These are phyloP conservation scores for Stagonosporopsis tanaceti DNA, from an alignment of 2,329 filamentous ascomycete genomes.

Conservation along the genomic window DNA sequence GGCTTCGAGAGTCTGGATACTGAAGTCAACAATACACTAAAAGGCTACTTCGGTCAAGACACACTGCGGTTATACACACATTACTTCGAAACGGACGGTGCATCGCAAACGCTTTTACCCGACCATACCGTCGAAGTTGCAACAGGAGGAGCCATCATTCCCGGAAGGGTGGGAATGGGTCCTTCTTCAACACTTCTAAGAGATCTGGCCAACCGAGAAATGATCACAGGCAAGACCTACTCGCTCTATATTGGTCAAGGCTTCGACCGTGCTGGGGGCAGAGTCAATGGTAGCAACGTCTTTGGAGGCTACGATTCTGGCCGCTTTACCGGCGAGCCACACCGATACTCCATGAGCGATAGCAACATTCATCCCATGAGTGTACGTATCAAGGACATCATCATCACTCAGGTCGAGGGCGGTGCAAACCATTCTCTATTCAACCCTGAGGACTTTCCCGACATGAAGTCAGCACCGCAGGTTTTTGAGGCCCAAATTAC, in stretches of 20 bases:
- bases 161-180: constrained; percentile 53
- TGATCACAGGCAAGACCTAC: constrained; percentile 53
- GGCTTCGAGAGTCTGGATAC: constrained; percentile 40
- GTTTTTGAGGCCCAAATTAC: constrained; percentile 53
- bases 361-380: constrained; percentile 46
- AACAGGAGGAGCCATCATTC: constrained; percentile 39
- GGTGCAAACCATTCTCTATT: constrained; percentile 48
- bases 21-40: constrained; percentile 30
- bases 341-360: constrained; percentile 45
- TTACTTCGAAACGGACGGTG: constrained; percentile 51
- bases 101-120: constrained; percentile 45
- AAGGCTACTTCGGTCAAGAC: constrained; percentile 46
- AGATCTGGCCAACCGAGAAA: constrained; percentile 43
- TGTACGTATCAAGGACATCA: constrained; percentile 51
- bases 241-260: constrained; percentile 55
- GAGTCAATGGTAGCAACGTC: constrained; percentile 53
- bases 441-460: constrained; percentile 40
- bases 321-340: constrained; percentile 49
- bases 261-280: constrained; percentile 52
- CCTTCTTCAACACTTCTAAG: constrained; percentile 51
- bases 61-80: constrained; percentile 51
- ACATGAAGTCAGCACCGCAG: constrained; percentile 40
- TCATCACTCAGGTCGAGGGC: constrained; percentile 43
- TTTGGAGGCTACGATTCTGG: constrained; percentile 57
- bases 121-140: constrained; percentile 49